These are phyloP conservation scores for Fusarium siculi DNA, from an alignment of 2,329 filamentous ascomycete genomes.

Conservation along the genomic window DNA sequence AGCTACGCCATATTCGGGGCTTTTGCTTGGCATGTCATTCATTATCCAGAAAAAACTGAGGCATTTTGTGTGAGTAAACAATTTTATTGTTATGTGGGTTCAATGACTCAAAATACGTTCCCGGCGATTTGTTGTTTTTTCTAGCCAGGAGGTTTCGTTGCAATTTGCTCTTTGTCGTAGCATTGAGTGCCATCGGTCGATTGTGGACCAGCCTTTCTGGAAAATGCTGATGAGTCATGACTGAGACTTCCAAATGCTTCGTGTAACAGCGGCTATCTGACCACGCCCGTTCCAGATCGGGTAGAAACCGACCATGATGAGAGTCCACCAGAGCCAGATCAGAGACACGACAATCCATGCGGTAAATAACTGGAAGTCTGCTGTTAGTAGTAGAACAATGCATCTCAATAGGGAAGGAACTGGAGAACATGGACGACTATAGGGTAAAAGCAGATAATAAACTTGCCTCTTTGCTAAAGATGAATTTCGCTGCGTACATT, in stretches of 20 bases:
- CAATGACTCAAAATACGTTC: not conserved
- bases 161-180: not conserved
- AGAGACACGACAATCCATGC: not conserved
- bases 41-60: not conserved
- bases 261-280: not conserved
- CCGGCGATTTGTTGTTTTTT: not conserved
- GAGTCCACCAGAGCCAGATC: constrained; percentile 1
- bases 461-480: not conserved
- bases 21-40: not conserved
- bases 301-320: not conserved
- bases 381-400: too few species aligned
- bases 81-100: not conserved
- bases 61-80: not conserved
- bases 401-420: too few species aligned
- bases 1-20: not conserved
- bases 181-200: not conserved
- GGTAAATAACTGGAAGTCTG: not conserved
- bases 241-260: not conserved
- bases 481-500: not conserved
- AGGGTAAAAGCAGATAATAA: not conserved
- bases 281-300: not conserved
- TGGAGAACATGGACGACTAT: not conserved
- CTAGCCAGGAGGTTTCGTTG: not conserved
- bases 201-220: too few species aligned
- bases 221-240: not conserved